Evolutionary conservation across 805 yeast genomes (phyloP).

Genomic region (Cyberlindnera bimundalis): DNA sequence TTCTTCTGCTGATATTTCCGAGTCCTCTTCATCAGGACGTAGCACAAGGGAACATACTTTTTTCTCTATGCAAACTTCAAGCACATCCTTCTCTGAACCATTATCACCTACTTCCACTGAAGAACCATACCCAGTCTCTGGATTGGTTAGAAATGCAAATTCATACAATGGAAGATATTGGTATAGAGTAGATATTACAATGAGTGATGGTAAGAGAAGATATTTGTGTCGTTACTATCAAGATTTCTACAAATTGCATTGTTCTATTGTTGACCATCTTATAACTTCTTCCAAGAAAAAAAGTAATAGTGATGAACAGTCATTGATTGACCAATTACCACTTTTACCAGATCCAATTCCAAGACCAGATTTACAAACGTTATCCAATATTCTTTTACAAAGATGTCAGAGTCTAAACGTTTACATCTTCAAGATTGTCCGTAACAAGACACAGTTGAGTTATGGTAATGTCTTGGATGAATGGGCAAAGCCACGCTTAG

Average conservation of each 20-base stretch:
- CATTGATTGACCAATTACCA: conserved; percentile 32
- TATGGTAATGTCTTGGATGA: conserved; percentile 26
- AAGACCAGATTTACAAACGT: conserved; percentile 32
- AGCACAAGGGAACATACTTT: conserved; percentile 6
- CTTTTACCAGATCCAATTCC: conserved; percentile 47
- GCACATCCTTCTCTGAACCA: conserved; percentile 1
- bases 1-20: conserved; percentile 7
- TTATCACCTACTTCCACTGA: neutral
- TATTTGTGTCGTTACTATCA: conserved; percentile 47
- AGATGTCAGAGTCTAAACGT: conserved; percentile 39
- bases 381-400: conserved; percentile 30
- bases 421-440: conserved; percentile 37
- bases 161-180: conserved; percentile 43
- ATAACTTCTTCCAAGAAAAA: too few species aligned
- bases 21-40: conserved; percentile 2
- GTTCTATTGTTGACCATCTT: conserved; percentile 29
- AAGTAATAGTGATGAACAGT: conserved; percentile 5
- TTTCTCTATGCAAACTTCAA: conserved; percentile 4
- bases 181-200: conserved; percentile 45
- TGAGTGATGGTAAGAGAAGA: conserved; percentile 35
- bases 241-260: conserved; percentile 47
- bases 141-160: conserved; percentile 39
- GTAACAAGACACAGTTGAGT: conserved; percentile 23
- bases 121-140: conserved; percentile 31
- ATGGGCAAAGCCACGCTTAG: conserved; percentile 30